These are phyloP conservation scores for Leccinum angustisporum DNA, from an alignment of 1,284 basidiomycete genomes.

Conservation along the genomic window DNA sequence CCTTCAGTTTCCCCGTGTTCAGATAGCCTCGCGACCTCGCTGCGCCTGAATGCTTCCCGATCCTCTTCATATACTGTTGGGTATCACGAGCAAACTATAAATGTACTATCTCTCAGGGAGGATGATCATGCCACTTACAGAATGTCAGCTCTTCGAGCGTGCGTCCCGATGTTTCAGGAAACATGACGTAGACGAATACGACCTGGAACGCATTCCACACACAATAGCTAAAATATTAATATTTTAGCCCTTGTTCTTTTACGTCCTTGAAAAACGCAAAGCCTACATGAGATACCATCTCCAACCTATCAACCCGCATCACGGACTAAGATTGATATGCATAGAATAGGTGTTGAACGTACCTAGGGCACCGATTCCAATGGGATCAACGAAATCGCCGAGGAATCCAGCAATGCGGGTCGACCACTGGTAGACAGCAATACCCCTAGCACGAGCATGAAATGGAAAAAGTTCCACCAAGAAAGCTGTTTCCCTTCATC, in stretches of 20 bases:
- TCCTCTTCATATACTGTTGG: conserved; percentile 18
- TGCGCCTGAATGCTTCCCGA: conserved; percentile 2
- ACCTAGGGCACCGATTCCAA: conserved; percentile 18
- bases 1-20: conserved; percentile 2
- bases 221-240: conserved; percentile 35
- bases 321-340: background rate
- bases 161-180: conserved; percentile 54
- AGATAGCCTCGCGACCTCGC: background rate
- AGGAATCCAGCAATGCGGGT: conserved; percentile 13
- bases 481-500: conserved; percentile 14
- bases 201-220: conserved; percentile 48
- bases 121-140: conserved; percentile 39
- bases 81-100: background rate
- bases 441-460: conserved; percentile 17
- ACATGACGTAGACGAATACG: conserved; percentile 49
- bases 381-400: conserved; percentile 17
- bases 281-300: conserved; percentile 23
- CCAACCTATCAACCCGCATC: conserved; percentile 16
- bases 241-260: conserved; percentile 1
- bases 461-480: conserved; percentile 31
- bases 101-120: too few relatives aligned
- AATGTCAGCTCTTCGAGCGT: conserved; percentile 62
- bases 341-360: background rate
- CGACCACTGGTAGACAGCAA: conserved; percentile 20
- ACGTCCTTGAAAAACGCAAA: background rate